A percentile compares a stretch with the other conserved stretches of the same genome.
phyloP scores from a whole-genome alignment of 2,329 filamentous ascomycete genomes.

The Fusarium sp. region DNA sequence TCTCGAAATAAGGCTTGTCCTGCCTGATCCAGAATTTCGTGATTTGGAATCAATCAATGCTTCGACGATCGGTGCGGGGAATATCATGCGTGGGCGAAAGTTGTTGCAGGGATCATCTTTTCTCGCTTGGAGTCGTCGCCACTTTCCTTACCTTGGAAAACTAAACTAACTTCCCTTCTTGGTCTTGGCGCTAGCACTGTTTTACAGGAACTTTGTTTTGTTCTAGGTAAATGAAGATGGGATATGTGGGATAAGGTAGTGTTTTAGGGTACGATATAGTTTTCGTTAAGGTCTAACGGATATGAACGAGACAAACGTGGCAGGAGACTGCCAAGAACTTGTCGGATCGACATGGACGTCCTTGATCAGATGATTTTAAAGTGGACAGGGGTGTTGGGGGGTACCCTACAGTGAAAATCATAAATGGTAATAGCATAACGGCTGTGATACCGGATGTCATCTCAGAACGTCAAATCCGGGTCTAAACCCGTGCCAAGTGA shows the following conservation, averaged over 20 bases:
- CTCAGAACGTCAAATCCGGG: background rate
- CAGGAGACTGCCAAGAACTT: background rate
- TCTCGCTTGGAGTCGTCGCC: conserved; percentile 11
- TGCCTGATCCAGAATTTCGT: conserved; percentile 8
- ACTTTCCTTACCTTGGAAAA: conserved; percentile 6
- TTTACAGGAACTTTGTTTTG: background rate
- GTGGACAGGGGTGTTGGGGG: background rate
- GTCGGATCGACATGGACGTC: background rate
- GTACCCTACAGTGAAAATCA: background rate
- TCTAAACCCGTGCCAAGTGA: background rate
- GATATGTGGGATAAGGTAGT: background rate
- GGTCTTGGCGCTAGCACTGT: background rate
- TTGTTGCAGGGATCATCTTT: background rate
- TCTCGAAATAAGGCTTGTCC: background rate
- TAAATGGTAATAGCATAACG: background rate
- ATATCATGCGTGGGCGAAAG: background rate
- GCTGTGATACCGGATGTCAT: background rate
- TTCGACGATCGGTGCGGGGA: conserved; percentile 11
- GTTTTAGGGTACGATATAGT: background rate
- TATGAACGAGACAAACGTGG: background rate
- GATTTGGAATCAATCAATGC: conserved; percentile 31
- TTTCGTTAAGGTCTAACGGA: background rate
- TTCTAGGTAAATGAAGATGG: background rate
- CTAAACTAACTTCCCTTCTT: background rate
- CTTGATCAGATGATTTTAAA: background rate